Evolutionary conservation across 164 flowering plant genomes (phyloP), one percentile per base, ranked within the genome.

Genomic region (Brasenia schreberi): DNA sequence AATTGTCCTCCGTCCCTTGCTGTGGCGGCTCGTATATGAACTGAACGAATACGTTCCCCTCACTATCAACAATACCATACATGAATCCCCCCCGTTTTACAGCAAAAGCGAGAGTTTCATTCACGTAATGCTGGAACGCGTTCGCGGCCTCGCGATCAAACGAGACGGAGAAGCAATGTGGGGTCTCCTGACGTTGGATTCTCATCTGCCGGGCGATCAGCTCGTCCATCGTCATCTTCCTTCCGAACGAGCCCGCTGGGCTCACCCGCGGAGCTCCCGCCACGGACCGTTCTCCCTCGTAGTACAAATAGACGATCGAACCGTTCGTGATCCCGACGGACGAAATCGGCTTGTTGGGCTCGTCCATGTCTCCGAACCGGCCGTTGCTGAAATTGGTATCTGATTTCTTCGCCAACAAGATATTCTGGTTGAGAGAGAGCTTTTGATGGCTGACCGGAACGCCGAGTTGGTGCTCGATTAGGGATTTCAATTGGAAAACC

Each of bases 11-110:
- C 6, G 82, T 74, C 60, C 97, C 98, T 62, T 78, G 87, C 74
- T 94, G 98, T 4, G 98, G 98, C 5, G 92, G 94, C 83, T 94
- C 98, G 66, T 94, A 90, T 43, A 90, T 89, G 75, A 86, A 93
- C 64, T 90, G 69, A 27, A 93, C 97, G 79, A 78, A 84, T 4
- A 93, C 96, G 53, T 77, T 75, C 18, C 92, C 89, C 1, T 69
- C 96, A 5, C 70, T 76, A 6, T 77, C 71, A 1, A 93, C 97
- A 0, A 79, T 75, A 3, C 98, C 98, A 61, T 90, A 93, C 94
- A 93, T 85, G 70, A 93, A 86, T n/a, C 97, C 98, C 0, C 91
- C 97, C 0, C 97, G 73, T 63, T 93, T 93, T 19, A 86, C 88
- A 0, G 86, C 92, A 67, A 93, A 93, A 0, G 91, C 98, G 2